These are phyloP conservation scores for Globisporangium polare DNA, from an alignment of 352 stramenopile species.

Conservation along the genomic window DNA sequence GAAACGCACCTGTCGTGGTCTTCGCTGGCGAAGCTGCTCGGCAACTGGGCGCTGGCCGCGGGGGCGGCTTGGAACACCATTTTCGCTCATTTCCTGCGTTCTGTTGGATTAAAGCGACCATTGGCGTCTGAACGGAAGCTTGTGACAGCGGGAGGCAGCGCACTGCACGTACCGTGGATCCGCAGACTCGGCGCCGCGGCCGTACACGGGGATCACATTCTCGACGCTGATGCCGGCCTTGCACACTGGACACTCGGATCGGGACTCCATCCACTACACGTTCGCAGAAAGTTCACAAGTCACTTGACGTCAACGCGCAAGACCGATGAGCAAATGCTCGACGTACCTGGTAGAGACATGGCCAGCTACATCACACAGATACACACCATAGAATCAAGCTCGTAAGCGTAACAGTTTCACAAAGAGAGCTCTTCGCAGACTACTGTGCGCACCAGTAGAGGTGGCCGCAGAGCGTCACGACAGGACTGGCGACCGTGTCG, in stretches of 20 bases:
- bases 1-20: conserved; percentile 38
- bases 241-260: conserved; percentile 88
- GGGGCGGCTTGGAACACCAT: conserved; percentile 47
- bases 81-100: conserved; percentile 22
- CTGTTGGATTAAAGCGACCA: conserved; percentile 1
- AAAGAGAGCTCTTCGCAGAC: background rate
- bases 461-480: conserved; percentile 89
- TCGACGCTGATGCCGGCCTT: conserved; percentile 88
- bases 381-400: conserved; percentile 2
- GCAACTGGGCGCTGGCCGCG: conserved; percentile 58
- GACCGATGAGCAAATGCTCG: background rate
- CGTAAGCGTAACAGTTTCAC: background rate
- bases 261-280: conserved; percentile 66
- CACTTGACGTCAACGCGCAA: background rate
- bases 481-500: conserved; percentile 76
- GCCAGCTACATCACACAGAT: conserved; percentile 41
- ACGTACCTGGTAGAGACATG: conserved; percentile 79
- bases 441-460: conserved; percentile 72
- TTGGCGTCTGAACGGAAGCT: background rate
- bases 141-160: background rate
- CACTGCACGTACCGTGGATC: conserved; percentile 46
- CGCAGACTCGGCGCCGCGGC: conserved; percentile 56
- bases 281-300: background rate
- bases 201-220: conserved; percentile 89
- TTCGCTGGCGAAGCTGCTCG: conserved; percentile 51